Base-by-base conservation (phyloP, 441 rosid species). In the Populus hybrid region DNA sequence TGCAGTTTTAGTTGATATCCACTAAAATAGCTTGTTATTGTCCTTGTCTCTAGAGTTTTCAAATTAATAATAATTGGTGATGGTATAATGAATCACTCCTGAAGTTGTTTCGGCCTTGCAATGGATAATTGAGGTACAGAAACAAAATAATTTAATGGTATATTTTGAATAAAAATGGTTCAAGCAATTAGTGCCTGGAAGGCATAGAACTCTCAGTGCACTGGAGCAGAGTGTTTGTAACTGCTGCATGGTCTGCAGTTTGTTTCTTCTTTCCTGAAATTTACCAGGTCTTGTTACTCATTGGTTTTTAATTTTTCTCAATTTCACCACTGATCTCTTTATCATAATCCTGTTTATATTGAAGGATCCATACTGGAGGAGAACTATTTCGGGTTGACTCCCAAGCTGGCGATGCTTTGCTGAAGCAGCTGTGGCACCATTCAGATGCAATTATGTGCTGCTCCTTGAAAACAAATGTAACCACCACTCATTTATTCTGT, bases 371-470 rank as follows among this genome's bases (percentile, higher is more conserved):
- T 84, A 88, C 96, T 5, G 92, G 97, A 12, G 94, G 76, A 73
- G 91, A 90, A 40, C 93, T 93, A 70, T 85, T 91, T 61, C 84
- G 81, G 14, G 81, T 70, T 35, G 94, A 85, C 69, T 73, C 89
- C 64, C 88, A 87, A 74, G 83, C 84, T 23, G 92, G 89, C 67
- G 98, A 93, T 84, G 86, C 87, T 24, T 84, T 92, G 86, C 80
- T 94, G 88, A 90, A 88, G 85, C 93, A 90, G 74, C 90, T 94
- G 34, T 94, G 99, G 99, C 86, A 86, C 84, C 92, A 93, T 80
- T 86, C 91, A 11, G 94, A 94, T 85, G 93, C 98, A 77, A 93
- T 94, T 75, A 77, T 90, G 90, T 93, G 99, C 87, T 93, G 99
- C 88, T 94, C 98, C 10, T 81, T 93, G 81, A 90, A 94, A 89